A percentile compares a stretch with the other conserved stretches of the same genome.
phyloP scores from a whole-genome alignment of 495 filamentous ascomycete species.

The Chaetomium tenue region DNA sequence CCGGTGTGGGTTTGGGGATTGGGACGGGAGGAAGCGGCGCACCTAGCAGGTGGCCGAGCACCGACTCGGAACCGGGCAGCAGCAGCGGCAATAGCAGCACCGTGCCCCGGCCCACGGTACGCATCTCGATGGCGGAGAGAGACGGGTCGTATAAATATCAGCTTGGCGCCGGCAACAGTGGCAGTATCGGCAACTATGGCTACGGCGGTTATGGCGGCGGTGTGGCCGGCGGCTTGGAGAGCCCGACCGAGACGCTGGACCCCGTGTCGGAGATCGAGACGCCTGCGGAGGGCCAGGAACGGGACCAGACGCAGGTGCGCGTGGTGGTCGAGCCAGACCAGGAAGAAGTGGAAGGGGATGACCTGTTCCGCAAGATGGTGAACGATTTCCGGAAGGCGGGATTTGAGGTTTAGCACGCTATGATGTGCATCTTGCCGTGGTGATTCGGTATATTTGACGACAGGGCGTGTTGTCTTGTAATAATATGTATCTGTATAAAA shows the following conservation, averaged over 20 bases:
- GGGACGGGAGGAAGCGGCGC: not conserved
- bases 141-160: not conserved
- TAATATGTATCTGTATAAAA: slow-evolving; percentile 4
- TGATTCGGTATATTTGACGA: too few species aligned
- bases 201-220: not conserved
- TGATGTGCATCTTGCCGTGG: not conserved
- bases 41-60: slow-evolving; percentile 1
- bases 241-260: slow-evolving; percentile 34
- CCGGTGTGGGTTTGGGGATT: not conserved
- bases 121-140: not conserved
- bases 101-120: not conserved
- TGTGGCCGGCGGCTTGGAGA: slow-evolving; percentile 21
- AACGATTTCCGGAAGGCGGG: slow-evolving; percentile 22
- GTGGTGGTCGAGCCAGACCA: not conserved
- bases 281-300: slow-evolving; percentile 2
- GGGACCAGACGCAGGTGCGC: not conserved
- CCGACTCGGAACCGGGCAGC: not conserved
- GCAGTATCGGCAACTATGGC: not conserved
- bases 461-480: not conserved
- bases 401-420: slow-evolving; percentile 14
- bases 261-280: slow-evolving; percentile 32
- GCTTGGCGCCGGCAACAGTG: not conserved
- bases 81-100: too few species aligned
- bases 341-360: slow-evolving; percentile 8
- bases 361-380: slow-evolving; percentile 25